These are phyloP conservation scores for Hypericum androsaemum DNA, from an alignment of 345 rosid species.

Conservation along the genomic window DNA sequence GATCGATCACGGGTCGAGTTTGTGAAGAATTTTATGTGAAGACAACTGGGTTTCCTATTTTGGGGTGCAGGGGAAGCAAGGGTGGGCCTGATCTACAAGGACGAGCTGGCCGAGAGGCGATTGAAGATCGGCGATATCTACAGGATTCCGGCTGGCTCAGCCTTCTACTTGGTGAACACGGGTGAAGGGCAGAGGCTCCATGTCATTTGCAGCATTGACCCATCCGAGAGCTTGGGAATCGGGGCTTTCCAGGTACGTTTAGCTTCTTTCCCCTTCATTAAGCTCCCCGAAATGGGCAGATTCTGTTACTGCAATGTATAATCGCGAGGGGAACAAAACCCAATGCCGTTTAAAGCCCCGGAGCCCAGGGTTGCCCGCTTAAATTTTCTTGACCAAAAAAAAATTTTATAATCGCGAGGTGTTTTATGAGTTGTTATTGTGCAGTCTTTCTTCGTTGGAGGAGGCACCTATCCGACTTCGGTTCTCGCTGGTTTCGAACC, in stretches of 20 bases:
- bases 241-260: constrained; percentile 54
- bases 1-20: background rate
- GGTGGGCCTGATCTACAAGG: constrained; percentile 49
- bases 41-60: too few species aligned
- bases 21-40: too few species aligned
- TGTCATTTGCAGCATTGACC: constrained; percentile 56
- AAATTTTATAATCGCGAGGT: too few species aligned
- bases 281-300: too few species aligned
- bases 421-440: background rate
- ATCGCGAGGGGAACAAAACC: too few species aligned
- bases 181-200: constrained; percentile 58
- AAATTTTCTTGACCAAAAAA: too few species aligned
- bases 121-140: constrained; percentile 57
- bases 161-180: constrained; percentile 64
- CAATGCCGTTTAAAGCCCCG: too few species aligned
- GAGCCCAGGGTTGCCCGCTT: too few species aligned
- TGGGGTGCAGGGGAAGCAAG: constrained; percentile 63
- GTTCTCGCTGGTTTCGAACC: constrained; percentile 55
- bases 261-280: background rate
- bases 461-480: constrained; percentile 52
- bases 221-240: constrained; percentile 55
- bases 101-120: constrained; percentile 41
- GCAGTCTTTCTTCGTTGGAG: constrained; percentile 83
- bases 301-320: too few species aligned
- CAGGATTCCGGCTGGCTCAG: constrained; percentile 60